These are phyloP conservation scores for Paramecium tetraurelia DNA, from an alignment of 73 alveolate genomes.

Conservation along the genomic window DNA sequence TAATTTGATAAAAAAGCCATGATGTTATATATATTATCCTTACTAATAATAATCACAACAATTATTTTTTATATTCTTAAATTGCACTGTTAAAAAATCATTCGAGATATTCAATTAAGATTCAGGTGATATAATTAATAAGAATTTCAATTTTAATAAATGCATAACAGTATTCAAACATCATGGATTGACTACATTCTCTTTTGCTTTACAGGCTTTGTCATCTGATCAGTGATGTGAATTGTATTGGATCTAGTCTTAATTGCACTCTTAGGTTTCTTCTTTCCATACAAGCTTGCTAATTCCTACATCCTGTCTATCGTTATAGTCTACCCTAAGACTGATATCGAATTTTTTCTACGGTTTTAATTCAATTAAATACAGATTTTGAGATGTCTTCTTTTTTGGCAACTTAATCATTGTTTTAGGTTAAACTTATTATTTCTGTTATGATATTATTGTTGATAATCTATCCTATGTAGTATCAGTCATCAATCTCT, in stretches of 20 bases:
- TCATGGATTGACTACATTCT: background rate
- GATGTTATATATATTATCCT: background rate
- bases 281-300: background rate
- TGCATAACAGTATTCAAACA: background rate
- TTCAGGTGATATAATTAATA: background rate
- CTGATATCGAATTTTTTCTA: background rate
- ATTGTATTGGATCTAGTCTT: background rate
- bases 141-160: background rate
- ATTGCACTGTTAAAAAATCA: background rate
- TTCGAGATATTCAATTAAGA: too few relatives aligned
- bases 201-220: background rate
- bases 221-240: background rate
- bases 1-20: background rate
- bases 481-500: slow-evolving; percentile 34
- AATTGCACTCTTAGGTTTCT: background rate
- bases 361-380: background rate
- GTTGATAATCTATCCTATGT: slow-evolving; percentile 10
- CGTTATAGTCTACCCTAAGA: background rate
- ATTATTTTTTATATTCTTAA: background rate
- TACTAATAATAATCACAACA: background rate
- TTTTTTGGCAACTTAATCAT: background rate
- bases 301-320: background rate
- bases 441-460: background rate
- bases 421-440: background rate
- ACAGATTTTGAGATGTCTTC: background rate